Evolutionary conservation across 1,284 basidiomycete species (phyloP).

Genomic region (Ganoderma boninense): DNA sequence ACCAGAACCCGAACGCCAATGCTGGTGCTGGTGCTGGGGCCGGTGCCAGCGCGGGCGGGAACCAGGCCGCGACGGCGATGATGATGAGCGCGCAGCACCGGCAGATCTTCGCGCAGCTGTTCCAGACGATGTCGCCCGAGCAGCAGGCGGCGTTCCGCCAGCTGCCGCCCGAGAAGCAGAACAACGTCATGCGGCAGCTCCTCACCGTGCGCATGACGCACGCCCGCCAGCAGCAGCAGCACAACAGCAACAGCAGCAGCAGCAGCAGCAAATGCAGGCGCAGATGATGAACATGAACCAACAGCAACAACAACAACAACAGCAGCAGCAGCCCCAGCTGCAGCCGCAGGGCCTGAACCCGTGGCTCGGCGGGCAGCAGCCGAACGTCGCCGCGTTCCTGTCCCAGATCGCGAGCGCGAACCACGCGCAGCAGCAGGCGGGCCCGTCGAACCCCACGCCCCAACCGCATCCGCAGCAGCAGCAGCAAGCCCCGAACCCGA

Average conservation of each 20-base stretch:
- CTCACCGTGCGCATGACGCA: background rate
- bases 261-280: conserved; percentile 33
- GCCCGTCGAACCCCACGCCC: conserved; percentile 17
- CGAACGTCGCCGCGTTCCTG: conserved; percentile 24
- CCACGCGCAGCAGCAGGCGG: conserved; percentile 16
- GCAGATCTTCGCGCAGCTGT: conserved; percentile 9
- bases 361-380: conserved; percentile 23
- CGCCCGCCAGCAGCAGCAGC: conserved; percentile 20
- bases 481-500: conserved; percentile 2
- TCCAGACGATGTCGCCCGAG: conserved; percentile 7
- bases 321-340: conserved; percentile 14
- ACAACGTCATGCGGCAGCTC: background rate
- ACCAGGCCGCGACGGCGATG: too few relatives aligned
- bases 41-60: background rate
- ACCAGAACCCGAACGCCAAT: too few relatives aligned
- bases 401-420: conserved; percentile 1
- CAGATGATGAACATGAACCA: conserved; percentile 7
- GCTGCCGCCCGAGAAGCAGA: conserved; percentile 8
- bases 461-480: conserved; percentile 5
- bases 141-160: conserved; percentile 9
- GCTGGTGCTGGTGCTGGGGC: too few relatives aligned
- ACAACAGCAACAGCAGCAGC: conserved; percentile 39
- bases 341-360: conserved; percentile 17
- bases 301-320: conserved; percentile 4
- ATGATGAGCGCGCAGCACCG: conserved; percentile 1